Evolutionary conservation across 2,329 filamentous ascomycete genomes (phyloP).

Genomic region (Mollisia scopiformis): DNA sequence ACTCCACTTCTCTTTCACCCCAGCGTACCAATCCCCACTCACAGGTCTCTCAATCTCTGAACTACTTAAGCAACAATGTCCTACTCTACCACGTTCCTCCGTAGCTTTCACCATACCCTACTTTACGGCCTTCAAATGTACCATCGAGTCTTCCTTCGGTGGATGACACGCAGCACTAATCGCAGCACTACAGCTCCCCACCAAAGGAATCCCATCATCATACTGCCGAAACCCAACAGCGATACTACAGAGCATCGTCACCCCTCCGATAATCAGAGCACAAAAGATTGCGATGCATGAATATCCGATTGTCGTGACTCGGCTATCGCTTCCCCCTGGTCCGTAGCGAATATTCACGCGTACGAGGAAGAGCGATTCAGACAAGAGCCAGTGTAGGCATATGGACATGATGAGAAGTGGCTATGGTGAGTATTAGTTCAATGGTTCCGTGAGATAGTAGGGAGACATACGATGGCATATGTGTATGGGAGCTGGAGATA

Average conservation of each 20-base stretch:
- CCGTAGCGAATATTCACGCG: not conserved
- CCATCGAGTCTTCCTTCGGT: not conserved
- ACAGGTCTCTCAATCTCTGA: slow-evolving; percentile 3
- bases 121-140: not conserved
- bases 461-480: not conserved
- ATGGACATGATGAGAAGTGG: not conserved
- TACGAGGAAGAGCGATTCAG: not conserved
- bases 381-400: not conserved
- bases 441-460: not conserved
- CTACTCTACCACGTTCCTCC: not conserved
- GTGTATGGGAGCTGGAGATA: not conserved
- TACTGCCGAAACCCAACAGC: not conserved
- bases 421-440: not conserved
- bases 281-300: not conserved
- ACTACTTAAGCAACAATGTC: slow-evolving; percentile 15
- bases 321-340: not conserved
- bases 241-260: not conserved
- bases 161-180: not conserved
- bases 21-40: slow-evolving; percentile 2
- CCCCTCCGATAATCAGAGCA: not conserved
- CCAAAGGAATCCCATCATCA: not conserved
- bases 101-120: not conserved
- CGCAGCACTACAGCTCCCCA: not conserved
- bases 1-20: no score
- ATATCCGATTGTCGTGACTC: not conserved